Percentiles rank a stretch among this genome's conserved stretches.
Evolutionary conservation across 257 asterid genomes (phyloP).

Genomic region (Hygrophila difformis): DNA sequence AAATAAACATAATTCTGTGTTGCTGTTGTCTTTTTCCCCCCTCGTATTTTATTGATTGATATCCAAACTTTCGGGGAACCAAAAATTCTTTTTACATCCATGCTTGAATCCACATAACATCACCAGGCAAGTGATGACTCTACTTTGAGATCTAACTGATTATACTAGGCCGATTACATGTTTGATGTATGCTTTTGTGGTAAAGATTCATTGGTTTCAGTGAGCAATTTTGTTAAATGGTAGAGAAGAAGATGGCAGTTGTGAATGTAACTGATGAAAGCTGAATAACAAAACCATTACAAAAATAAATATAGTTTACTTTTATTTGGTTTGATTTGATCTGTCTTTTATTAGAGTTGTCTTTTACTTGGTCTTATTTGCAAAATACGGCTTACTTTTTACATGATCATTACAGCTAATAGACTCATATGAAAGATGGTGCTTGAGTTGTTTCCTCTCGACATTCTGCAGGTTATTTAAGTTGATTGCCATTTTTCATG

Average conservation of each 20-base stretch:
- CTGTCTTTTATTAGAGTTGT: too few relatives aligned
- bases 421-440: neutral
- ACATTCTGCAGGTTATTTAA: constrained; percentile 24
- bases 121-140: neutral
- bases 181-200: neutral
- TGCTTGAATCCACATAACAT: neutral
- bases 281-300: too few relatives aligned
- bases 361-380: too few relatives aligned
- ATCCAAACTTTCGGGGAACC: neutral
- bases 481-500: constrained; percentile 24
- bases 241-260: neutral
- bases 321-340: too few relatives aligned
- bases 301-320: too few relatives aligned
- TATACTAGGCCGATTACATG: neutral
- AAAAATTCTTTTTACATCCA: neutral
- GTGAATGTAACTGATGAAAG: neutral
- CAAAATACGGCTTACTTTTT: too few relatives aligned
- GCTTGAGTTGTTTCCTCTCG: constrained; percentile 13
- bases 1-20: neutral
- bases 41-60: neutral
- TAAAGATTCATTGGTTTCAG: neutral
- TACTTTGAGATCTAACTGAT: neutral
- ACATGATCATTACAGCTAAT: neutral
- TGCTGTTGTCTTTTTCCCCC: too few relatives aligned
- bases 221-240: neutral